Base-by-base conservation (phyloP, 306 rosid species). In the Prosopis cineraria region DNA sequence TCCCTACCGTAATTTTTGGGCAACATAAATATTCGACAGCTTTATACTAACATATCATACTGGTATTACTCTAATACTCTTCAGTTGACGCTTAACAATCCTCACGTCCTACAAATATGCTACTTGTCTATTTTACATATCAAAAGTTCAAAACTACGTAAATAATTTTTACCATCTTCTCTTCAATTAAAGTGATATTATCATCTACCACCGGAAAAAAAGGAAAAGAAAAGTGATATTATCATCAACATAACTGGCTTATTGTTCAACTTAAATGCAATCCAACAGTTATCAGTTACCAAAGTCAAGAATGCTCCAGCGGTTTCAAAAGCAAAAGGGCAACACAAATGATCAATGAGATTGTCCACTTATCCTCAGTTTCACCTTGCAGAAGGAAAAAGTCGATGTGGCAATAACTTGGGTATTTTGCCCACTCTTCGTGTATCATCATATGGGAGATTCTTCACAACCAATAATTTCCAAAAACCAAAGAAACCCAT, bases 381-480 rank as follows among this genome's bases (percentile, higher is more conserved):
- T 89, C 83, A 94, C 96, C 98, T 91, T 24, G 98, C 97, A 74
- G 89, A 87, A 34, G 98, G 97, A 76, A 92, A 92, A 81, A 89
- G 96, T 48, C 97, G 88, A 83, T 94, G 98, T 5, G 98, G 89
- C 86, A 94, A 83, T 83, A 94, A 85, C 82, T 94, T 94, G 9
- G 97, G 98, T 83, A 92, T 90, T 85, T 94, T 94, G 19, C 97
- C 98, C 50, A 90, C 97, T 81, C 94, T 84, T 62, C 97, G 17
- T 25, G 19, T 48, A 48, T 48, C 56, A 19, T n/a, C 24, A 48
- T 48, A 48, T 3, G 98, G 98, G 75, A 90, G 88, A 83, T 90
- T 90, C 80, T 82, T 92, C 81, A 92, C 94, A 39, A 92, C 88
- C 83, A 92, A 93, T 75, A 92, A 82, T 88, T 81, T 92, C 98